Percentiles rank a stretch among this genome's conserved stretches.
Conservation (phyloP, 179 eudicot species). For the Patellifolia procumbens region DNA sequence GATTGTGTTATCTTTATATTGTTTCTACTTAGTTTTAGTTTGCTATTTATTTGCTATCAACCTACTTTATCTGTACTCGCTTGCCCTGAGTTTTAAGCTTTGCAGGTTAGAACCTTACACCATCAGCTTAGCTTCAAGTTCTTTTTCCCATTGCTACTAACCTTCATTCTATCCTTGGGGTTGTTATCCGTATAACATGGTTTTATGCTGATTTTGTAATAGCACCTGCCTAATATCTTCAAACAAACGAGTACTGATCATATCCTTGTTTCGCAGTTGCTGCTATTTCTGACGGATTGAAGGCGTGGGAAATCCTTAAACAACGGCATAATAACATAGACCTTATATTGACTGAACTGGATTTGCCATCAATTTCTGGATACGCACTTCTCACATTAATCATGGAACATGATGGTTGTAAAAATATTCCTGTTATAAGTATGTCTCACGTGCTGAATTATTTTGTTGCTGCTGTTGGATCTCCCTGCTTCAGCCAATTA, state of each 20-base stretch:
- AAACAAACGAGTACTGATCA: background rate
- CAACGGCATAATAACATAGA: slow-evolving; percentile 49
- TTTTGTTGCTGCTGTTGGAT: background rate
- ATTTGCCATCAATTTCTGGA: slow-evolving; percentile 64
- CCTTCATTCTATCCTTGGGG: background rate
- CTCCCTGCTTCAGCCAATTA: background rate
- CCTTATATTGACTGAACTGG: slow-evolving; percentile 65
- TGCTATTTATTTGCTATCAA: too few species aligned
- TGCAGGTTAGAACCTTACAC: too few species aligned
- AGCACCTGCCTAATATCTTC: background rate
- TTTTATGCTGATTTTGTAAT: background rate
- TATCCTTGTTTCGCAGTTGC: slow-evolving; percentile 47
- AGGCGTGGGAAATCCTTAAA: slow-evolving; percentile 71
- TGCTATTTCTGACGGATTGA: slow-evolving; percentile 63
- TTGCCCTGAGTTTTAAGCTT: too few species aligned
- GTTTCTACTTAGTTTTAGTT: too few species aligned
- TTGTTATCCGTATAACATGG: background rate
- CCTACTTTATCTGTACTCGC: too few species aligned
- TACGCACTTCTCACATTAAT: slow-evolving; percentile 68
- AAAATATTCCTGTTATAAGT: slow-evolving; percentile 63
- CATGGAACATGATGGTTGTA: slow-evolving; percentile 60
- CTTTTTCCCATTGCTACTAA: too few species aligned
- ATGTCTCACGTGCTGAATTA: slow-evolving; percentile 21
- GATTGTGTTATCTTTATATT: too few species aligned
- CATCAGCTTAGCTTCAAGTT: background rate